Base-by-base conservation (phyloP, 495 filamentous ascomycete species). In the Aspergillus saccharolyticus region DNA sequence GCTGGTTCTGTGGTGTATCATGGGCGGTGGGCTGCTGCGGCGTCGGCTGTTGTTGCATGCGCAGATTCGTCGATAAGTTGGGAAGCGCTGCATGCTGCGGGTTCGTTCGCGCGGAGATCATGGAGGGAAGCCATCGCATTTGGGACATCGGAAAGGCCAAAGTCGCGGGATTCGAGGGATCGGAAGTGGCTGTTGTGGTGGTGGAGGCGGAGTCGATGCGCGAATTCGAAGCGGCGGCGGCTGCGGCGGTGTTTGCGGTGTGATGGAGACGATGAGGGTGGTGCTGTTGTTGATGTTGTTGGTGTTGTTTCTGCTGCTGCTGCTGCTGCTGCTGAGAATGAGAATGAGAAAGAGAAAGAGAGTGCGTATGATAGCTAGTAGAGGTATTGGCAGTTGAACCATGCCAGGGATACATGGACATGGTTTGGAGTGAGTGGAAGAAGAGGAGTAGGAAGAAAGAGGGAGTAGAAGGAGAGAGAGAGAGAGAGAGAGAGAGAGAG, bases 351-450 rank as follows among this genome's bases (percentile, higher is more conserved):
- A 24, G 22, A 33, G 4, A 10, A 30, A 4, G 25, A 30, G 25
- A 10, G 10, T 39, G 33, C 14, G 7, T 8, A 42, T 16, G 58
- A 33, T 57, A 53, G 33, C 42, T 53, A 16, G 58, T 44, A 30
- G 22, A 42, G 12, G 24, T 30, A 17, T 12, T 50, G 22, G 47
- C 28, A 16, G 47, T 50, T 24, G 47, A 50, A 18, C 47, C 53
- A 55, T 63, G 55, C 67, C 67, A 70, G 54, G 62, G 53, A 61
- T 66, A 70, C 64, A 70, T 65, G 25, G 52, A 53, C 56, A 50
- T 58, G 22, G 44, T 17, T 42, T 43, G 16, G 28, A 42, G 14
- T 22, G 44, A 21, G 44, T 7, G 44, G 18, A 20, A 21, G 44
- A 17, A 20, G 44, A 45, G 44, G 44, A 20, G 44, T 3, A 24